Evolutionary conservation across 768 basidiomycete genomes (phyloP).

Genomic region (Termitomyces titanicus): DNA sequence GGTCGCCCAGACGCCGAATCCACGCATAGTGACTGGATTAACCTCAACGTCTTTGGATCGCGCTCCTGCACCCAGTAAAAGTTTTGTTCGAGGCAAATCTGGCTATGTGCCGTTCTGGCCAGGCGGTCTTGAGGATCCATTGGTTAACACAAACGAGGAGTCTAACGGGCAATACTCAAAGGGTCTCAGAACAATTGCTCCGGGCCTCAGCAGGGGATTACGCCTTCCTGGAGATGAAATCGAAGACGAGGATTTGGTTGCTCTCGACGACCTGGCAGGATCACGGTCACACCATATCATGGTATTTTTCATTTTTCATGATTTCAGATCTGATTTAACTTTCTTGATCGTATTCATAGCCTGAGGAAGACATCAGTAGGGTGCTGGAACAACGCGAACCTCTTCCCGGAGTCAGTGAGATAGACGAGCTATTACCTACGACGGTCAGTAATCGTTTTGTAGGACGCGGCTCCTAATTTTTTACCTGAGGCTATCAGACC

Average conservation of each 20-base stretch:
- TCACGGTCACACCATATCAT: conserved; percentile 7
- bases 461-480: background rate
- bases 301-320: conserved; percentile 13
- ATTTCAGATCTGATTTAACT: no score
- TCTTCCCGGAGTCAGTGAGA: conserved; percentile 36
- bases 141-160: conserved; percentile 31
- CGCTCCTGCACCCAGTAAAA: conserved; percentile 72
- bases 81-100: conserved; percentile 92
- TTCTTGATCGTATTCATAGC: background rate
- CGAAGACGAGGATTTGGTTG: conserved; percentile 41
- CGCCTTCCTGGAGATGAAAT: conserved; percentile 53
- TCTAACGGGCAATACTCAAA: conserved; percentile 29
- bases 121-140: conserved; percentile 79
- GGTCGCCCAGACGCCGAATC: conserved; percentile 46
- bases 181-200: conserved; percentile 68
- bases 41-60: conserved; percentile 85
- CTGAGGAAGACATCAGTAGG: conserved; percentile 7
- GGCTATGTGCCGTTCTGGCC: conserved; percentile 93
- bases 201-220: conserved; percentile 80
- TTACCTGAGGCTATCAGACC: conserved; percentile 32
- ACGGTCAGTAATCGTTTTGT: conserved; percentile 30
- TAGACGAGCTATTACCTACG: conserved; percentile 78
- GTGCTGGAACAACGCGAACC: conserved; percentile 14
- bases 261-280: conserved; percentile 21
- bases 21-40: conserved; percentile 60